These are phyloP conservation scores for Leccinum longicurvipes DNA, from an alignment of 768 basidiomycete species.

Conservation along the genomic window DNA sequence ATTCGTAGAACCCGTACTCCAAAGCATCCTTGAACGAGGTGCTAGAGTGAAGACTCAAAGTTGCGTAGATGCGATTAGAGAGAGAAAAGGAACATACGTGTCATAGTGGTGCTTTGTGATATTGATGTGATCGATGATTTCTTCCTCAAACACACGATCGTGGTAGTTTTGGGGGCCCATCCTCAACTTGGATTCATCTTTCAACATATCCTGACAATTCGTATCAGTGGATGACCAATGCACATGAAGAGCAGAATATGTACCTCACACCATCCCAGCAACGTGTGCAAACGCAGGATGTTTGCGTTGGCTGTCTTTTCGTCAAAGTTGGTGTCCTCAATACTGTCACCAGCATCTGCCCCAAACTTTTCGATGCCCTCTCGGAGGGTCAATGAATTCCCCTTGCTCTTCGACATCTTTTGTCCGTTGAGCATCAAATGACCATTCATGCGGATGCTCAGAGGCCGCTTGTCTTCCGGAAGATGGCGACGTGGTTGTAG, in stretches of 20 bases:
- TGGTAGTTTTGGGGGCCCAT: slow-evolving; percentile 75
- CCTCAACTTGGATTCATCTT: slow-evolving; percentile 67
- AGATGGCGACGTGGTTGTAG: slow-evolving; percentile 94
- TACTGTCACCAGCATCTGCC: slow-evolving; percentile 95
- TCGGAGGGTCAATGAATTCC: slow-evolving; percentile 88
- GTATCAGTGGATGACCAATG: neutral
- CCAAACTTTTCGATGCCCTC: slow-evolving; percentile 94
- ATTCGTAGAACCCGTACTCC: slow-evolving; percentile 94
- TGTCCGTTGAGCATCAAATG: slow-evolving; percentile 96
- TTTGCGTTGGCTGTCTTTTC: slow-evolving; percentile 97
- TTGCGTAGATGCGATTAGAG: neutral
- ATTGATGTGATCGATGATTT: slow-evolving; percentile 83
- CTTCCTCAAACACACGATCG: slow-evolving; percentile 87
- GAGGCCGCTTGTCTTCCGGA: slow-evolving; percentile 86
- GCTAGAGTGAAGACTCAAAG: slow-evolving; percentile 38
- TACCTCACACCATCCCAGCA: slow-evolving; percentile 91
- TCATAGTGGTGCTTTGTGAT: slow-evolving; percentile 79
- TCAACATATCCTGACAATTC: slow-evolving; percentile 68
- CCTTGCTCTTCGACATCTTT: slow-evolving; percentile 98
- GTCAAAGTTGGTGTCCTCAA: slow-evolving; percentile 99
- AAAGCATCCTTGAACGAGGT: slow-evolving; percentile 95
- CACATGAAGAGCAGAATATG: slow-evolving; percentile 16
- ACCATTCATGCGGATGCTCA: slow-evolving; percentile 91
- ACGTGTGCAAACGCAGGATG: slow-evolving; percentile 87
- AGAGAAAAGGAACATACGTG: slow-evolving; percentile 49